These are phyloP conservation scores for Piper longum DNA, from an alignment of 164 flowering plant genomes.

Conservation along the genomic window DNA sequence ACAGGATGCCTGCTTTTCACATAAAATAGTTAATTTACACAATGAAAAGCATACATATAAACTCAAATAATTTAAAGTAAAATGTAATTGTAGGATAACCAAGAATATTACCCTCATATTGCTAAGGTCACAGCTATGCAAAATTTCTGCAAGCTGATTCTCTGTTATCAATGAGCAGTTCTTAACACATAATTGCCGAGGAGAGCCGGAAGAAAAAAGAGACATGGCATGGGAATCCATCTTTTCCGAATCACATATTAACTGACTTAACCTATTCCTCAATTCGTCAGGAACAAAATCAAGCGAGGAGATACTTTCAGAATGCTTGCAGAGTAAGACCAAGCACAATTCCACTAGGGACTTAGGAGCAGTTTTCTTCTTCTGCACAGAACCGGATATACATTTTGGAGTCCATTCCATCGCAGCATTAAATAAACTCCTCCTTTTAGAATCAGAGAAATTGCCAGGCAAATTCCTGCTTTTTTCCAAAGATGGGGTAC, in stretches of 20 bases:
- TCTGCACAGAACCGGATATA: not conserved
- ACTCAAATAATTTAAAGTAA: not conserved
- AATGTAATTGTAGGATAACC: not conserved
- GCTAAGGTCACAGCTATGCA: constrained; percentile 35
- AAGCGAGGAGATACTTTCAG: constrained; percentile 53
- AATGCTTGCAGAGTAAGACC: constrained; percentile 38
- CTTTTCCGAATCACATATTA: constrained; percentile 51
- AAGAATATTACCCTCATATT: constrained; percentile 31
- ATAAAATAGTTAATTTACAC: constrained; percentile 1
- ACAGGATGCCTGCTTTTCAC: not conserved
- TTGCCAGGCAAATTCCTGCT: not conserved
- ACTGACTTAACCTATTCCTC: constrained; percentile 36
- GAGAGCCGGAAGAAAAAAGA: constrained; percentile 49
- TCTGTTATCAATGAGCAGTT: constrained; percentile 78
- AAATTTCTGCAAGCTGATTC: constrained; percentile 30
- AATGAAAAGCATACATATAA: not conserved
- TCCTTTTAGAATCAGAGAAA: not conserved
- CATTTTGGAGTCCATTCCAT: constrained; percentile 43
- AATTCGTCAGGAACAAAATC: constrained; percentile 45
- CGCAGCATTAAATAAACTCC: constrained; percentile 7
- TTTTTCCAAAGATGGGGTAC: too few species aligned
- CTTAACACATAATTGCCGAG: constrained; percentile 48
- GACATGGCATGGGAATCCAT: constrained; percentile 42
- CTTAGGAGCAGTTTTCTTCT: constrained; percentile 18
- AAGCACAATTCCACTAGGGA: constrained; percentile 42